Conservation (phyloP, 257 asterid species). For the Ilex asprella region DNA sequence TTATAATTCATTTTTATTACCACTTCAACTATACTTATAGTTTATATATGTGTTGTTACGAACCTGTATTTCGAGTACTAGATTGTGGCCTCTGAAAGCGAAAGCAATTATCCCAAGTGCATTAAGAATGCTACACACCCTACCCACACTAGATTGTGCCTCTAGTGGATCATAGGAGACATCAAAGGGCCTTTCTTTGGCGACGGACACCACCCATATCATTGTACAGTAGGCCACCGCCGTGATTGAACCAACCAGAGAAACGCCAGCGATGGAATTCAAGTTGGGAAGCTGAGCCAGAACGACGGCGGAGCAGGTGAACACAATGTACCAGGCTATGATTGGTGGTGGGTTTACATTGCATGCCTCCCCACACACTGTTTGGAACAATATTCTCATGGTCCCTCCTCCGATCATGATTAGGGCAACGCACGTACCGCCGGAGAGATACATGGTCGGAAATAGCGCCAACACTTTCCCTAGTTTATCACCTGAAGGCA, state of each 20-base stretch:
- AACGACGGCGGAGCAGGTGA: slow-evolving; percentile 50
- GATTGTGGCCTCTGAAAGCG: slow-evolving; percentile 88
- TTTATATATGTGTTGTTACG: background rate
- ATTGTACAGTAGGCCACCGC: slow-evolving; percentile 71
- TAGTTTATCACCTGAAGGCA: slow-evolving; percentile 44
- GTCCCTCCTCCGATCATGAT: slow-evolving; percentile 80
- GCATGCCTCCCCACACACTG: slow-evolving; percentile 25
- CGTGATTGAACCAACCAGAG: slow-evolving; percentile 60
- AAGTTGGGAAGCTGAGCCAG: slow-evolving; percentile 82
- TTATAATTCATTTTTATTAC: no score
- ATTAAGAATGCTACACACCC: slow-evolving; percentile 48
- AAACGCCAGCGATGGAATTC: slow-evolving; percentile 79
- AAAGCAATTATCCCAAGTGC: slow-evolving; percentile 81
- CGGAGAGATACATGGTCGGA: slow-evolving; percentile 80
- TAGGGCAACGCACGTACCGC: slow-evolving; percentile 85
- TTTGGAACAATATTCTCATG: slow-evolving; percentile 55
- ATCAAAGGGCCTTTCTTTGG: slow-evolving; percentile 41
- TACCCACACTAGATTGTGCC: slow-evolving; percentile 32
- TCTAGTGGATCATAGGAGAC: slow-evolving; percentile 36
- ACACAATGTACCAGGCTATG: slow-evolving; percentile 63
- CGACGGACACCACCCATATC: slow-evolving; percentile 57
- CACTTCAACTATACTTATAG: no score
- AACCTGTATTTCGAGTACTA: slow-evolving; percentile 83
- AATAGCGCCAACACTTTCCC: slow-evolving; percentile 65
- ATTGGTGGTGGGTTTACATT: slow-evolving; percentile 31